phyloP scores from a whole-genome alignment of 1,284 basidiomycete species.

The Paramarasmius palmivorus region DNA sequence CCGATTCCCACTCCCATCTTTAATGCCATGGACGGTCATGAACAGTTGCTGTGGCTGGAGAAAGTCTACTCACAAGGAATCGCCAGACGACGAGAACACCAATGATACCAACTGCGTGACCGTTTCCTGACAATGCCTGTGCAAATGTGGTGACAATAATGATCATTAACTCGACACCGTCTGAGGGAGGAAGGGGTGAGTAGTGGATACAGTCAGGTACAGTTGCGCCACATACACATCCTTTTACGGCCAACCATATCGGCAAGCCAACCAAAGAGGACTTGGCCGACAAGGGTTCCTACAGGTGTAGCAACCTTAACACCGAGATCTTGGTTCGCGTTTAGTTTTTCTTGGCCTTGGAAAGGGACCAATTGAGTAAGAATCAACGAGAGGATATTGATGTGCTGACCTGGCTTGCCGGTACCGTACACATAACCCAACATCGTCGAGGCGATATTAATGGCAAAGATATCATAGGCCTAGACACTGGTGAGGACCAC shows the following conservation, averaged over 20 bases:
- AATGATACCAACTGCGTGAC: conserved; percentile 65
- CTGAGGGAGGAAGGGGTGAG: conserved; percentile 33
- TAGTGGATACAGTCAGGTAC: neutral
- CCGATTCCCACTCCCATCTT: conserved; percentile 73
- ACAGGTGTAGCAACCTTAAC: conserved; percentile 63
- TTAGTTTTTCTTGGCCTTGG: conserved; percentile 30
- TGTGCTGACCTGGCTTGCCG: conserved; percentile 38
- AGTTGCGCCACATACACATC: conserved; percentile 54
- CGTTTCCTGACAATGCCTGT: conserved; percentile 59
- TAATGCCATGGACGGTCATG: conserved; percentile 16
- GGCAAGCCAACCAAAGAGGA: conserved; percentile 73
- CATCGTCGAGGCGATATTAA: conserved; percentile 78
- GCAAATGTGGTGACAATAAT: conserved; percentile 67
- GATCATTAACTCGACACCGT: conserved; percentile 74
- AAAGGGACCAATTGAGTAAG: conserved; percentile 31
- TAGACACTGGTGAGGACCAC: conserved; percentile 20
- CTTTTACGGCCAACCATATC: conserved; percentile 72
- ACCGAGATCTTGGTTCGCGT: conserved; percentile 59
- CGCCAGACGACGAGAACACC: conserved; percentile 75
- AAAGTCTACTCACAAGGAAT: conserved; percentile 49
- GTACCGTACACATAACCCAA: conserved; percentile 67
- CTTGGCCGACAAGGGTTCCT: conserved; percentile 52
- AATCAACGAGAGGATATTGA: neutral
- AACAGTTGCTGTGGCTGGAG: conserved; percentile 6
- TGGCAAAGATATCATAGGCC: conserved; percentile 71